phyloP scores from a whole-genome alignment of 2,329 filamentous ascomycete genomes.

The Neofusicoccum sp. region DNA sequence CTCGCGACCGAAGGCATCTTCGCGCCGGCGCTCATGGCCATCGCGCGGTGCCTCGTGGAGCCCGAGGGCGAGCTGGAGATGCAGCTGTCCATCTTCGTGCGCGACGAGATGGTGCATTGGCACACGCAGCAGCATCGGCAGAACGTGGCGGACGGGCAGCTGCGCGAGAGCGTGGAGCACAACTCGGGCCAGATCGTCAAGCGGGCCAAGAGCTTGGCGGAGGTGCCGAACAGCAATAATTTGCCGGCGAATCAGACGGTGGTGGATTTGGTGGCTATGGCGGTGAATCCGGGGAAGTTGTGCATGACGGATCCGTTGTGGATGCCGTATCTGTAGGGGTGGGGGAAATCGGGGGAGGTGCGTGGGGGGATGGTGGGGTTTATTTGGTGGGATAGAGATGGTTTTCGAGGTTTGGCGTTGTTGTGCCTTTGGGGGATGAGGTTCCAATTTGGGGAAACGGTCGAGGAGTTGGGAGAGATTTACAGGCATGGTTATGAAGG shows the following conservation, averaged over 20 bases:
- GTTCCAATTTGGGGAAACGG: too few species aligned
- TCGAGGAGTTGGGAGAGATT: too few species aligned
- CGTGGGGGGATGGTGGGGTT: not conserved
- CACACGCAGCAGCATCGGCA: slow-evolving; percentile 74
- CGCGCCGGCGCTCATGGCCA: slow-evolving; percentile 91
- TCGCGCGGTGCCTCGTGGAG: slow-evolving; percentile 89
- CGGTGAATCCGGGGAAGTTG: slow-evolving; percentile 87
- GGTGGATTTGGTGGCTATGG: slow-evolving; percentile 88
- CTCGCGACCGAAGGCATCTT: slow-evolving; percentile 96
- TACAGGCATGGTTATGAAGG: too few species aligned
- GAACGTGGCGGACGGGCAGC: slow-evolving; percentile 57
- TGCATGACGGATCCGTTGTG: slow-evolving; percentile 87
- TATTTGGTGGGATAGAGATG: not conserved
- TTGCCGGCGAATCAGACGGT: slow-evolving; percentile 95
- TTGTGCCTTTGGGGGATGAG: too few species aligned
- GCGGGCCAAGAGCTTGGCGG: slow-evolving; percentile 79
- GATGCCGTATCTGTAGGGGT: slow-evolving; percentile 86
- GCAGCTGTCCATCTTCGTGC: slow-evolving; percentile 88
- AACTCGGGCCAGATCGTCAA: slow-evolving; percentile 94
- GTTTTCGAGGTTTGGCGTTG: too few species aligned
- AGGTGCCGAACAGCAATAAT: slow-evolving; percentile 68
- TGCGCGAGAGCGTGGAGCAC: slow-evolving; percentile 75
- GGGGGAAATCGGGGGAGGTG: not conserved
- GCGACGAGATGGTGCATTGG: slow-evolving; percentile 98
- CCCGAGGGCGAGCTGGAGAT: slow-evolving; percentile 82